Conservation (phyloP, 2,329 filamentous ascomycete genomes). For the Helicocarpus griseus region DNA sequence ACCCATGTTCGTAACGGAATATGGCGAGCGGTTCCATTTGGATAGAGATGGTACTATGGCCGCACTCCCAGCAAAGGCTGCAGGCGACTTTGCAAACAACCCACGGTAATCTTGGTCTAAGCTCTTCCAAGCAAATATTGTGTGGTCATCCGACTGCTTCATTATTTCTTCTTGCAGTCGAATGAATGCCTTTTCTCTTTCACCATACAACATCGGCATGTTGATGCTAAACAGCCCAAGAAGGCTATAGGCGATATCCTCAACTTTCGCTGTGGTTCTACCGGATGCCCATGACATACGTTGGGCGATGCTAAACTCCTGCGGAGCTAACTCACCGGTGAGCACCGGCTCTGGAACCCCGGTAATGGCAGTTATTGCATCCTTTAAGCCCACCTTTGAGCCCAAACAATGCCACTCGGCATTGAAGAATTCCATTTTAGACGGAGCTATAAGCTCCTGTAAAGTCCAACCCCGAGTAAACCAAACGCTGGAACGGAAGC, state of each 20-base stretch:
- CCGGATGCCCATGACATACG: conserved; percentile 20
- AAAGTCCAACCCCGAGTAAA: conserved; percentile 8
- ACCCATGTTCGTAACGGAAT: conserved; percentile 14
- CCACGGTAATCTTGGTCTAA: conserved; percentile 2
- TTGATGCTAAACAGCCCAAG: conserved; percentile 21
- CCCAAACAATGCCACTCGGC: conserved; percentile 3
- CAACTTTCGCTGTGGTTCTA: conserved; percentile 15
- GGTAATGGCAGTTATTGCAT: conserved; percentile 2
- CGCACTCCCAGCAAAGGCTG: conserved; percentile 1
- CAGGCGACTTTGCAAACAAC: conserved; percentile 5
- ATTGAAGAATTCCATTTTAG: conserved; percentile 5
- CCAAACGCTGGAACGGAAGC: conserved; percentile 5
- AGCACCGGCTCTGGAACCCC: conserved; percentile 4
- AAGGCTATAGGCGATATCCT: conserved; percentile 22
- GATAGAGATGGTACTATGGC: background rate
- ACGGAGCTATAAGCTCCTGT: conserved; percentile 6
- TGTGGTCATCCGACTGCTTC: conserved; percentile 16
- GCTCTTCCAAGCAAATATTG: conserved; percentile 12
- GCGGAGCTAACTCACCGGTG: background rate
- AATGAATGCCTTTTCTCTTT: conserved; percentile 17
- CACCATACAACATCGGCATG: conserved; percentile 22
- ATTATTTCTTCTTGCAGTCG: conserved; percentile 24
- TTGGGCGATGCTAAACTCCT: conserved; percentile 9
- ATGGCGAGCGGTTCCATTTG: conserved; percentile 3
- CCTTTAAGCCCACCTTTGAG: conserved; percentile 2